Evolutionary conservation across 164 flowering plant genomes (phyloP).

Genomic region (Nelumbo lutea): DNA sequence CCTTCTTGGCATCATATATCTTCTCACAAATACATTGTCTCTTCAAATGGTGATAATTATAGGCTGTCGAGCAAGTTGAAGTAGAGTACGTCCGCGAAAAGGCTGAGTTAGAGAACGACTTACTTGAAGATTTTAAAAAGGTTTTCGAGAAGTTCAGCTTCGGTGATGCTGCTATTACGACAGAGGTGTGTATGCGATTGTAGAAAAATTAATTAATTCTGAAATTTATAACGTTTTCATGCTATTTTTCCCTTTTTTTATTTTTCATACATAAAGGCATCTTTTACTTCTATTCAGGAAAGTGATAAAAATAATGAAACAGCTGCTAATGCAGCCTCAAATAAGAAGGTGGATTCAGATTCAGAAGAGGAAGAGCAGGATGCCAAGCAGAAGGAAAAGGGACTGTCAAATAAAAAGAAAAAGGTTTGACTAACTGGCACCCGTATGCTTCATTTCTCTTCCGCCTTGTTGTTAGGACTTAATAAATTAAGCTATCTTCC

Average conservation of each 20-base stretch:
- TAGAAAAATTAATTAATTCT: neutral
- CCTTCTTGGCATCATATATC: no score
- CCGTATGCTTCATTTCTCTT: neutral
- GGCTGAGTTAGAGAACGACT: conserved; percentile 58
- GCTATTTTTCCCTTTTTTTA: neutral
- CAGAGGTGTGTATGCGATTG: conserved; percentile 17
- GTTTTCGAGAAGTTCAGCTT: conserved; percentile 77
- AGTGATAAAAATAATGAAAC: conserved; percentile 66
- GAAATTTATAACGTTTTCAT: neutral
- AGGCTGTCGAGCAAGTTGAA: conserved; percentile 58
- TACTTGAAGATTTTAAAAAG: conserved; percentile 71
- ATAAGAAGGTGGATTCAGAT: conserved; percentile 69
- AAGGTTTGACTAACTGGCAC: conserved; percentile 41
- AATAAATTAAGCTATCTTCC: conserved; percentile 3
- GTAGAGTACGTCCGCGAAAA: conserved; percentile 87
- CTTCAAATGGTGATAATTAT: neutral
- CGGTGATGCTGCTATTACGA: conserved; percentile 29
- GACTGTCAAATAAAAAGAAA: conserved; percentile 86
- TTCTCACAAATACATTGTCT: no score
- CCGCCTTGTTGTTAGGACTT: neutral
- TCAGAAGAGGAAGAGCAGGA: conserved; percentile 91
- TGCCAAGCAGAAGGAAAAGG: conserved; percentile 58
- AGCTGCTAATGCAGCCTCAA: conserved; percentile 39
- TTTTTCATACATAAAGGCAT: neutral
- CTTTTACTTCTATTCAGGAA: conserved; percentile 35